phyloP scores from a whole-genome alignment of 352 stramenopile species.

The Globisporangium splendens region DNA sequence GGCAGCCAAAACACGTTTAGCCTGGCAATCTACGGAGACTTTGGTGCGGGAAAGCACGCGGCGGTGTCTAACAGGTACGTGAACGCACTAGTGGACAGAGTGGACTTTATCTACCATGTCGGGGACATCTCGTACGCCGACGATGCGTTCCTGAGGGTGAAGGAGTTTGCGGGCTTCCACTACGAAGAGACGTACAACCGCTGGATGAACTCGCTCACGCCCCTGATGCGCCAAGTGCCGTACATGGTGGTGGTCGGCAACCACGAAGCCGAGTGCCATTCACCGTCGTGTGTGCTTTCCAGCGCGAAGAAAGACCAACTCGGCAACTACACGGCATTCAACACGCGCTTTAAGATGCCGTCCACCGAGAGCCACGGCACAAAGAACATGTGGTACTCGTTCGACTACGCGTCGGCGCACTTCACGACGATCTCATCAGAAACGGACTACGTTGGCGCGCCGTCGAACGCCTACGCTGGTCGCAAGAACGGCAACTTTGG shows the following conservation, averaged over 20 bases:
- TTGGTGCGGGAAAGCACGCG: conserved; percentile 39
- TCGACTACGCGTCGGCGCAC: conserved; percentile 78
- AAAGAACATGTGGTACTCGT: conserved; percentile 89
- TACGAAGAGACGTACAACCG: conserved; percentile 88
- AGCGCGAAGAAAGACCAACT: conserved; percentile 44
- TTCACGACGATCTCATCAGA: conserved; percentile 82
- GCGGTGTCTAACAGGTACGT: conserved; percentile 32
- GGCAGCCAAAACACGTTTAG: conserved; percentile 34
- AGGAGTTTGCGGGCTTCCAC: conserved; percentile 53
- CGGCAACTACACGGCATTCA: conserved; percentile 83
- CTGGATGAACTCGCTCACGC: conserved; percentile 70
- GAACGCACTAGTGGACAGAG: conserved; percentile 25
- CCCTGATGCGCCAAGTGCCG: conserved; percentile 45
- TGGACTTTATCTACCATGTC: conserved; percentile 69
- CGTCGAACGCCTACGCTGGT: conserved; percentile 29
- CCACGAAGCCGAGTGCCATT: conserved; percentile 88
- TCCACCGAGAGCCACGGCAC: conserved; percentile 47
- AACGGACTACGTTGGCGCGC: conserved; percentile 48
- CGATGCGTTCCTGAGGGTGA: conserved; percentile 20
- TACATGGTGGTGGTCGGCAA: conserved; percentile 88
- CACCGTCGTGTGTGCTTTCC: conserved; percentile 50
- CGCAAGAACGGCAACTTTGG: conserved; percentile 39
- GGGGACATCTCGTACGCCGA: conserved; percentile 64
- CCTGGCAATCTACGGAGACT: conserved; percentile 54
- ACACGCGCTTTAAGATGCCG: conserved; percentile 86